A percentile compares a stretch with the other conserved stretches of the same genome.
Evolutionary conservation across 345 rosid genomes (phyloP).

Genomic region (Leavenworthia alabamica): DNA sequence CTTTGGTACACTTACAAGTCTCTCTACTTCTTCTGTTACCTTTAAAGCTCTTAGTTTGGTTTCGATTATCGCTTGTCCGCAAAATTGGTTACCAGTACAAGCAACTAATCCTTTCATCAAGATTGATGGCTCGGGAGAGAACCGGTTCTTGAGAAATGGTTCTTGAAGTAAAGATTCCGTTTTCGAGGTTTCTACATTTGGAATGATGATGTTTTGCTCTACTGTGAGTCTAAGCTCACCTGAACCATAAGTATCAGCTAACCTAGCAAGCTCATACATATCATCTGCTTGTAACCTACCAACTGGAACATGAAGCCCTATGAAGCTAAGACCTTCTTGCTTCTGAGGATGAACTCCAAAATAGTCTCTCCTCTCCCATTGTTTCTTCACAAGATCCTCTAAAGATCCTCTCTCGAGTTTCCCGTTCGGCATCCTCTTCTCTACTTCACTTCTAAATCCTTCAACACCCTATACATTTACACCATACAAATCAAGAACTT

Average conservation of each 20-base stretch:
- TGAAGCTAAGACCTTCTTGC: conserved; percentile 74
- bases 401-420: conserved; percentile 62
- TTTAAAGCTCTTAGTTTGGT: conserved; percentile 82
- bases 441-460: conserved; percentile 74
- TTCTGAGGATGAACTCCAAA: conserved; percentile 84
- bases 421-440: conserved; percentile 58
- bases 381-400: conserved; percentile 57
- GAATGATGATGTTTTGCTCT: conserved; percentile 86
- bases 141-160: conserved; percentile 45
- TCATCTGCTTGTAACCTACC: conserved; percentile 90
- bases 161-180: conserved; percentile 61
- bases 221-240: conserved; percentile 89
- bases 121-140: conserved; percentile 71
- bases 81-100: conserved; percentile 90
- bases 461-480: conserved; percentile 59
- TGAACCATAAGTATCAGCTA: conserved; percentile 72
- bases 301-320: conserved; percentile 82
- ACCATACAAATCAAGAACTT: neutral
- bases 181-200: conserved; percentile 69
- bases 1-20: conserved; percentile 53
- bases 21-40: conserved; percentile 78
- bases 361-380: conserved; percentile 80
- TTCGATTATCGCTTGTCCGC: conserved; percentile 92
- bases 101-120: conserved; percentile 84
- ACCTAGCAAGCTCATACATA: conserved; percentile 75